Evolutionary conservation across 2,329 filamentous ascomycete genomes (phyloP).

Genomic region (Paramyrothecium sp.): DNA sequence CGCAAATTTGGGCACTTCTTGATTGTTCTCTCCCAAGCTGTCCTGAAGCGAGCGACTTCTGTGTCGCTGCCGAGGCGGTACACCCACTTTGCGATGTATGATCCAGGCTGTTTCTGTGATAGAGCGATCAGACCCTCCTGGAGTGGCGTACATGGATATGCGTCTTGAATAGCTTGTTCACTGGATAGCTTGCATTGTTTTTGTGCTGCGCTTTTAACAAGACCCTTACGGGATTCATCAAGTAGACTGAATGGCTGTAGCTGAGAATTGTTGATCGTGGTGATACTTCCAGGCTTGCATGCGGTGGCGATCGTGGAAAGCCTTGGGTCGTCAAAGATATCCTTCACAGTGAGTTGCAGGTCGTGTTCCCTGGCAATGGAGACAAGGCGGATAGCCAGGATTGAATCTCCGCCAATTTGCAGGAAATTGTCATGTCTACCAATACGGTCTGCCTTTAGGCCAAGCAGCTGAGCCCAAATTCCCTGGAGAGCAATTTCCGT

Average conservation of each 20-base stretch:
- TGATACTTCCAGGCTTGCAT: not conserved
- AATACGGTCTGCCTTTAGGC: constrained; percentile 6
- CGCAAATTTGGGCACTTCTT: not conserved
- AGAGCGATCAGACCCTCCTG: constrained; percentile 3
- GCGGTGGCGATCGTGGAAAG: constrained; percentile 9
- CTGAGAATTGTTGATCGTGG: not conserved
- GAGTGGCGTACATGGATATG: not conserved
- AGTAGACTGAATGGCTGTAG: not conserved
- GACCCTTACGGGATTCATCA: not conserved
- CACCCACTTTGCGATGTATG: not conserved
- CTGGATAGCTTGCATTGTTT: not conserved
- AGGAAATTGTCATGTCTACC: constrained; percentile 9
- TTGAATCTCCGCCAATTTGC: constrained; percentile 10
- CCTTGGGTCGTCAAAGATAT: constrained; percentile 7
- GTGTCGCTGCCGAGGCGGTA: not conserved
- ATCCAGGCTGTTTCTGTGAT: not conserved
- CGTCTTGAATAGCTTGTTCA: not conserved
- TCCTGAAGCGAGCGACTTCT: not conserved
- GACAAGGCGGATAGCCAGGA: constrained; percentile 11
- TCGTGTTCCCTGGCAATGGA: constrained; percentile 4
- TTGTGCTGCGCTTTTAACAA: not conserved
- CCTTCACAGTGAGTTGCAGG: constrained; percentile 5
- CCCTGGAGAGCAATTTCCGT: constrained; percentile 6
- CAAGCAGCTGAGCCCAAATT: constrained; percentile 13
- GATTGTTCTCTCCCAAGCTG: not conserved